phyloP scores from a whole-genome alignment of 2,329 filamentous ascomycete species.

The Madurella mycetomatis region DNA sequence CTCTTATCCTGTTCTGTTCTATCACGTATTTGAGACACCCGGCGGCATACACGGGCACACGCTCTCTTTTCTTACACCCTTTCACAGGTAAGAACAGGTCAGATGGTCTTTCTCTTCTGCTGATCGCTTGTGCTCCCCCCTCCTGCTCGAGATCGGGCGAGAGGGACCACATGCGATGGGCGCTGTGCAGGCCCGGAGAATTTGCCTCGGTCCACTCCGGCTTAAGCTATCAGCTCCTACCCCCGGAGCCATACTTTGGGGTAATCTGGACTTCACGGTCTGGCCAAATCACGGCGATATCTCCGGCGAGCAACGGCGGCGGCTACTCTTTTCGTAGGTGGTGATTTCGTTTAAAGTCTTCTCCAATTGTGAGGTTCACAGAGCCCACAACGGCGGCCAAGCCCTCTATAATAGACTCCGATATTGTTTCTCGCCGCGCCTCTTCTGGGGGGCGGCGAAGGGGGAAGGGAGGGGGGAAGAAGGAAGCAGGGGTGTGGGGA shows the following conservation, averaged over 20 bases:
- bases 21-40: neutral
- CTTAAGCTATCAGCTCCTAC: conserved; percentile 15
- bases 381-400: conserved; percentile 19
- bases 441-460: neutral
- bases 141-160: conserved; percentile 16
- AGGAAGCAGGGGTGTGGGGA: conserved; percentile 15
- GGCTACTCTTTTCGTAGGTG: conserved; percentile 15
- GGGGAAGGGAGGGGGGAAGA: conserved; percentile 3
- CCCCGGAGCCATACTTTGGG: neutral
- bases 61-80: neutral
- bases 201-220: conserved; percentile 19
- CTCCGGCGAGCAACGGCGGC: conserved; percentile 9
- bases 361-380: conserved; percentile 23
- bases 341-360: conserved; percentile 26
- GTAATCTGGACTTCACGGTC: neutral
- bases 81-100: neutral
- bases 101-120: neutral
- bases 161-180: conserved; percentile 5
- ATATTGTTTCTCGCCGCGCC: conserved; percentile 20
- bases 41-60: no score
- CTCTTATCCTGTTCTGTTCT: neutral
- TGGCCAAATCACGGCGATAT: conserved; percentile 10
- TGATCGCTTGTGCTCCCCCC: conserved; percentile 19
- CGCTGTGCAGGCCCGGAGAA: conserved; percentile 4
- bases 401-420: conserved; percentile 23